These are phyloP conservation scores for Metroxylon sagu DNA, from an alignment of 176 grass and related monocot genomes.

Conservation along the genomic window DNA sequence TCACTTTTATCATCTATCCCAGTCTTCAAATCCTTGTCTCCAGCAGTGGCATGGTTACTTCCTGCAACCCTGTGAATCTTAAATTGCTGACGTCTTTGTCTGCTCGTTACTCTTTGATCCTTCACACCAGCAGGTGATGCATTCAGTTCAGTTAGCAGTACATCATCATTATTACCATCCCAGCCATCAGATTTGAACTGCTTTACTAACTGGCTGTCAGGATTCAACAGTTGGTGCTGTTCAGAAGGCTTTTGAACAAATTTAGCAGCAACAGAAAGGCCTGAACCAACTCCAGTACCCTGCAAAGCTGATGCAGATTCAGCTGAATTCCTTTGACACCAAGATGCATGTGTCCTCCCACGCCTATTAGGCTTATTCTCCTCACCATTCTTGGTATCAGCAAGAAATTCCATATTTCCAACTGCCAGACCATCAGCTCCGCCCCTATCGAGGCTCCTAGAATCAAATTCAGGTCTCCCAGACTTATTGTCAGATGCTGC, in stretches of 20 bases:
- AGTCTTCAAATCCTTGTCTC: constrained; percentile 26
- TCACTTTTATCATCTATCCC: constrained; percentile 29
- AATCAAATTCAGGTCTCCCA: constrained; percentile 14
- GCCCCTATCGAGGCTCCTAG: constrained; percentile 23
- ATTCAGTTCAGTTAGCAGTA: constrained; percentile 21
- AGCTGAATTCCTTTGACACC: constrained; percentile 66
- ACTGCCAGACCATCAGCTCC: constrained; percentile 28
- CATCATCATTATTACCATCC: constrained; percentile 17
- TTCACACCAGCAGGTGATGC: constrained; percentile 12
- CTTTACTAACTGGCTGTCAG: constrained; percentile 22
- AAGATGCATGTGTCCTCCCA: constrained; percentile 67
- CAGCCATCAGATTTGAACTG: constrained; percentile 26
- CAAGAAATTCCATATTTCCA: constrained; percentile 30
- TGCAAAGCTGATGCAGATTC: constrained; percentile 31
- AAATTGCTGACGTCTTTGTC: constrained; percentile 39
- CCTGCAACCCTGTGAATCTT: constrained; percentile 43
- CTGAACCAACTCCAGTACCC: constrained; percentile 25
- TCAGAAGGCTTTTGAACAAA: constrained; percentile 29
- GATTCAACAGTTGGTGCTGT: constrained; percentile 28
- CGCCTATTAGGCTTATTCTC: constrained; percentile 55
- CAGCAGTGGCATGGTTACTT: constrained; percentile 25
- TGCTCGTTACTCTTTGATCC: constrained; percentile 38
- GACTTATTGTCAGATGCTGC: constrained; percentile 3
- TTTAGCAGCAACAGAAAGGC: constrained; percentile 22
- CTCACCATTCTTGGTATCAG: constrained; percentile 55